Evolutionary conservation across 1,284 basidiomycete species (phyloP).

Genomic region (Golubevia pallescens): DNA sequence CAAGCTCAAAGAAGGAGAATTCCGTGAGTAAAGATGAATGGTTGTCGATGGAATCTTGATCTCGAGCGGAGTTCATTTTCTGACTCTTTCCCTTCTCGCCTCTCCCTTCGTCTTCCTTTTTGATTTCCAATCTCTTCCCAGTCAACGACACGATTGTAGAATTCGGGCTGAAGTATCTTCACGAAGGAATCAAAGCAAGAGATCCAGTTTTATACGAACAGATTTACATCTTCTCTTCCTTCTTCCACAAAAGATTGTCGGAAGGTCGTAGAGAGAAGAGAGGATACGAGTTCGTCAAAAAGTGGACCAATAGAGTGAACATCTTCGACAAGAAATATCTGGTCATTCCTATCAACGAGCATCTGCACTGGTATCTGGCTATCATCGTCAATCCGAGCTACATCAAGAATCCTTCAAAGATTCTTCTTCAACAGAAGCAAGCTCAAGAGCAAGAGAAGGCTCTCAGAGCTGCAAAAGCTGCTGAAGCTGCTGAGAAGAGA

Average conservation of each 20-base stretch:
- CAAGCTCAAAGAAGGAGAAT: conserved; percentile 40
- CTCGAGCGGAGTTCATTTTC: neutral
- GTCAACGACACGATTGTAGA: conserved; percentile 60
- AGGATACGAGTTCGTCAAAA: conserved; percentile 40
- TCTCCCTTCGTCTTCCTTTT: neutral
- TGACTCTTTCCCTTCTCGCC: neutral
- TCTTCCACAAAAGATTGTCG: conserved; percentile 47
- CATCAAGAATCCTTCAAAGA: no score
- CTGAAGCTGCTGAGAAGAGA: no score
- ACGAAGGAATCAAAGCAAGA: conserved; percentile 26
- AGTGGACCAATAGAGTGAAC: conserved; percentile 51
- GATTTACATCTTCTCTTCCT: conserved; percentile 56
- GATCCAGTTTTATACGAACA: conserved; percentile 31
- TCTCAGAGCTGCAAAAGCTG: no score
- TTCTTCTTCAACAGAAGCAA: no score
- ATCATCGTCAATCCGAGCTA: conserved; percentile 46
- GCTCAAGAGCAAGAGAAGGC: no score
- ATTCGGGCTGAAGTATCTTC: conserved; percentile 45
- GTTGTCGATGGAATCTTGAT: no score
- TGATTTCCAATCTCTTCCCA: neutral
- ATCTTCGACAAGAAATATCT: conserved; percentile 56
- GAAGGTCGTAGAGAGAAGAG: conserved; percentile 18
- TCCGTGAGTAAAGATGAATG: conserved; percentile 18
- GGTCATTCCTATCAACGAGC: conserved; percentile 58
- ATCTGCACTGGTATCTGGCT: conserved; percentile 60